Percentiles rank a stretch among this genome's conserved stretches.
Evolutionary conservation across 345 rosid species (phyloP).

Genomic region (Eucalyptus polyanthemos): DNA sequence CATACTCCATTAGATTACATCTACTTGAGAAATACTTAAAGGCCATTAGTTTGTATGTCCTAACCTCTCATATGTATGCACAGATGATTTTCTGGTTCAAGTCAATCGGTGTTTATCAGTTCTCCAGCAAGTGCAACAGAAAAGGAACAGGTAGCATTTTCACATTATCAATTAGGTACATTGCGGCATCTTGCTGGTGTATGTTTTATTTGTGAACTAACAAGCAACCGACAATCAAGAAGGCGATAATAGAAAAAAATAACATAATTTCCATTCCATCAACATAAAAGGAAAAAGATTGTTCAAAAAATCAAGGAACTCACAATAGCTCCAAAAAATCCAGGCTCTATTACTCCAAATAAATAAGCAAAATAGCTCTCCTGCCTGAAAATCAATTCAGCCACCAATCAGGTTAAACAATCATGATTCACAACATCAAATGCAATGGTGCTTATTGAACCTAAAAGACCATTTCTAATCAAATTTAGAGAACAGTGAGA

Average conservation of each 20-base stretch:
- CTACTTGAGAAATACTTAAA: neutral
- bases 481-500: neutral
- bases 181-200: neutral
- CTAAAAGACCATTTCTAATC: neutral
- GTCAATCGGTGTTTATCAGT: neutral
- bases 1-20: neutral
- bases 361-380: slow-evolving; percentile 90
- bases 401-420: neutral
- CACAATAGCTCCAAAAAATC: slow-evolving; percentile 81
- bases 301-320: slow-evolving; percentile 8
- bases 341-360: slow-evolving; percentile 87
- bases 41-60: neutral
- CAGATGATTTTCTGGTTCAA: neutral
- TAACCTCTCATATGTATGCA: neutral
- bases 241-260: neutral
- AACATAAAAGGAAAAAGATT: neutral
- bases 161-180: neutral
- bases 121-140: neutral
- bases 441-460: neutral
- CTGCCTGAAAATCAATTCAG: slow-evolving; percentile 31
- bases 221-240: neutral
- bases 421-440: neutral
- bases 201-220: neutral
- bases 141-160: neutral
- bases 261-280: neutral